A percentile compares a stretch with the other conserved stretches of the same genome.
Conservation (phyloP, 352 stramenopile genomes). For the Peronospora belbahrii region DNA sequence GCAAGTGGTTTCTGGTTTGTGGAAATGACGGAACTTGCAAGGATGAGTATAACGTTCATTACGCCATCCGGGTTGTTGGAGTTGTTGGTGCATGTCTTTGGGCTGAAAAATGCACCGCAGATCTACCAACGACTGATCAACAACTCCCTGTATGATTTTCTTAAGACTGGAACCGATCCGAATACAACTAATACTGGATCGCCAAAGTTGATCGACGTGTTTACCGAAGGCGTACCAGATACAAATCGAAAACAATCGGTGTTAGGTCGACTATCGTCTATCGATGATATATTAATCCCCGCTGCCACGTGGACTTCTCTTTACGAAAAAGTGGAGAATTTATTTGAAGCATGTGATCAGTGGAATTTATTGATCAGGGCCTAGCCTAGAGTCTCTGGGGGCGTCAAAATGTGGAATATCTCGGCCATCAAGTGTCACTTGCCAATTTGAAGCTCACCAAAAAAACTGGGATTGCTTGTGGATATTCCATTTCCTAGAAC, state of each 20-base stretch:
- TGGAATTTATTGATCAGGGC: not conserved
- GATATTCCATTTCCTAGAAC: not conserved
- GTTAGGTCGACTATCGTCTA: constrained; percentile 19
- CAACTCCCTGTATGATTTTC: not conserved
- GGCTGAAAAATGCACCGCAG: too few species aligned
- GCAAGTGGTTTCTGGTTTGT: not conserved
- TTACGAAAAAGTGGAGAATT: not conserved
- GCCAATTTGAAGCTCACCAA: not conserved
- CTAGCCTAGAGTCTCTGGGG: too few species aligned
- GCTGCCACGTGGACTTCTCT: constrained; percentile 6
- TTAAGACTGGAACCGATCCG: not conserved
- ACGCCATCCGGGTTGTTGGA: not conserved
- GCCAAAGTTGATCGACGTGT: not conserved
- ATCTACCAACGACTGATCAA: too few species aligned
- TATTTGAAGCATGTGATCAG: not conserved
- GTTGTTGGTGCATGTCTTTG: not conserved
- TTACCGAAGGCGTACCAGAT: not conserved
- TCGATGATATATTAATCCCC: constrained; percentile 20
- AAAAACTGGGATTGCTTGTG: not conserved
- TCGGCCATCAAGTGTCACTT: too few species aligned
- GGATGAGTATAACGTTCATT: not conserved
- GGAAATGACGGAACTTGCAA: not conserved
- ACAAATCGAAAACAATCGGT: not conserved
- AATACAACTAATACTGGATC: not conserved
- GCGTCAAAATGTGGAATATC: not conserved